phyloP scores from a whole-genome alignment of 2,329 filamentous ascomycete species.

The Pseudogymnoascus sp. region DNA sequence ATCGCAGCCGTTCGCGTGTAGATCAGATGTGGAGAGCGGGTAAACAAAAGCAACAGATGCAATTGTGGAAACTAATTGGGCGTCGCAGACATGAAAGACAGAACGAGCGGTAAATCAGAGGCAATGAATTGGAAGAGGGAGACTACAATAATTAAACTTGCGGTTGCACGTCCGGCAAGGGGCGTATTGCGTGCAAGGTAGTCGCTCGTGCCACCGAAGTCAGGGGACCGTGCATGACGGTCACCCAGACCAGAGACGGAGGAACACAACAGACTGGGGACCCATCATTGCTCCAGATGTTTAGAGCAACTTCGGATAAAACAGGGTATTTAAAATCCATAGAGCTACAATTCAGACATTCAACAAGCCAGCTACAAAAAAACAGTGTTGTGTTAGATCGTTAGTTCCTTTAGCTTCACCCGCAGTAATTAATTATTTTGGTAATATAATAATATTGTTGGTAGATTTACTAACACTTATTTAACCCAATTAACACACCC shows the following conservation, averaged over 20 bases:
- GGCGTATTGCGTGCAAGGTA: background rate
- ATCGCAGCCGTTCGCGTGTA: background rate
- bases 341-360: background rate
- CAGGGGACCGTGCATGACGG: background rate
- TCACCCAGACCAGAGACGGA: background rate
- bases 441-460: background rate
- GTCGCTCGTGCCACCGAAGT: background rate
- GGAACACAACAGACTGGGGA: background rate
- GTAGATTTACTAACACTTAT: background rate
- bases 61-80: background rate
- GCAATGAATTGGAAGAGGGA: background rate
- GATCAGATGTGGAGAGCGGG: background rate
- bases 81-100: background rate
- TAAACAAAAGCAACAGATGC: background rate
- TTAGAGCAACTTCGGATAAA: background rate
- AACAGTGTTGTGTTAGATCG: background rate
- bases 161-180: background rate
- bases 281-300: background rate
- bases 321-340: background rate
- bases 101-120: background rate
- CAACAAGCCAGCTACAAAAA: background rate
- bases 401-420: background rate
- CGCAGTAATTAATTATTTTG: background rate
- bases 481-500: background rate
- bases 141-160: background rate